Evolutionary conservation across 1,284 basidiomycete genomes (phyloP).

Genomic region (Sanghuangporus baumii): DNA sequence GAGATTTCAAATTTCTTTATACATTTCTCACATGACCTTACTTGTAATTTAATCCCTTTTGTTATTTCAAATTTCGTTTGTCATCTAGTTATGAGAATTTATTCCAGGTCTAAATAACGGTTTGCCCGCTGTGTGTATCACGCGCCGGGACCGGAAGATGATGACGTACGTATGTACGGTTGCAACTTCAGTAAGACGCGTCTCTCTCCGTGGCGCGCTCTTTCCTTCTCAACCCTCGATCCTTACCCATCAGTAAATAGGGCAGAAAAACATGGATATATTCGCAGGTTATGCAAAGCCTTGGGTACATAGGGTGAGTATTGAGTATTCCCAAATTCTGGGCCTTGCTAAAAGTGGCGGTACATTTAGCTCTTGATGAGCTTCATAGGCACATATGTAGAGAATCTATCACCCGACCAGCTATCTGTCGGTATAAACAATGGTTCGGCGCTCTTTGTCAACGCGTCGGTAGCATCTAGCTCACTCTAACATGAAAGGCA

Average conservation of each 20-base stretch:
- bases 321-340: background rate
- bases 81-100: too few relatives aligned
- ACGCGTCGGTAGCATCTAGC: background rate
- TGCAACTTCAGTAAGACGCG: background rate
- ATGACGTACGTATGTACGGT: background rate
- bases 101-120: too few relatives aligned
- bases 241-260: background rate
- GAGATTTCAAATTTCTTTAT: too few relatives aligned
- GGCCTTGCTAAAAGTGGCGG: background rate
- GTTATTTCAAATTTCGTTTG: too few relatives aligned
- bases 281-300: constrained; percentile 8
- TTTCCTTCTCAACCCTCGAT: background rate
- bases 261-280: constrained; percentile 4
- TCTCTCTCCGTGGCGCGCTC: background rate
- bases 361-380: constrained; percentile 74
- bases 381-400: constrained; percentile 92
- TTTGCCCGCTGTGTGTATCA: too few relatives aligned
- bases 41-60: too few relatives aligned
- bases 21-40: too few relatives aligned
- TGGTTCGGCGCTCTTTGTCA: background rate
- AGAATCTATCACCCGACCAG: constrained; percentile 93
- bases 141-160: background rate
- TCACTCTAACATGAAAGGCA: constrained; percentile 46
- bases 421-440: constrained; percentile 89
- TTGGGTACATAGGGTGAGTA: background rate